Conservation (phyloP, 2,329 filamentous ascomycete species). For the Hymenoscyphus fructigenus region DNA sequence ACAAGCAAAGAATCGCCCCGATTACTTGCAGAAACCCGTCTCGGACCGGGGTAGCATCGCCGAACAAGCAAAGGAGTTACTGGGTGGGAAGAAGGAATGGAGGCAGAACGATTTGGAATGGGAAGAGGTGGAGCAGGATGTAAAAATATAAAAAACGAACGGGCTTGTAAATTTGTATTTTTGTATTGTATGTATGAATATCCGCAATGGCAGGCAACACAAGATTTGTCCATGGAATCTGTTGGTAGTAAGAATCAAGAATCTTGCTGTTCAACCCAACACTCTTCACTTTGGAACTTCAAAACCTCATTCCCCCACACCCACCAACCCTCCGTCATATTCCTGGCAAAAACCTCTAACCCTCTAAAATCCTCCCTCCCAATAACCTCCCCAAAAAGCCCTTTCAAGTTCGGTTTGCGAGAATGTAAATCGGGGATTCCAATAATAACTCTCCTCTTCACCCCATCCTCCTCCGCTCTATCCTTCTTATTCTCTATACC, state of each 20-base stretch:
- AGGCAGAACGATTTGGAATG: slow-evolving; percentile 36
- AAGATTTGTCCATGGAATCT: no score
- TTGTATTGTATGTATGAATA: slow-evolving; percentile 30
- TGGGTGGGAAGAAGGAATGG: slow-evolving; percentile 63
- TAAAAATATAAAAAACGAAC: slow-evolving; percentile 25
- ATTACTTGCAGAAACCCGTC: slow-evolving; percentile 33
- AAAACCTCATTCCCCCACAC: slow-evolving; percentile 74
- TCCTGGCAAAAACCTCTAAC: slow-evolving; percentile 76
- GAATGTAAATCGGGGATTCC: slow-evolving; percentile 76
- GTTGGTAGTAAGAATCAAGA: slow-evolving; percentile 21
- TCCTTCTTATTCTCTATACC: slow-evolving; percentile 2
- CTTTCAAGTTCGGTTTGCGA: slow-evolving; percentile 70
- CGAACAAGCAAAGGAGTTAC: slow-evolving; percentile 61
- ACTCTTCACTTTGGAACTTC: slow-evolving; percentile 61
- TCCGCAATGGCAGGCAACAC: not conserved
- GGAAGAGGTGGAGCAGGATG: slow-evolving; percentile 35
- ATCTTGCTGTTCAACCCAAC: slow-evolving; percentile 39
- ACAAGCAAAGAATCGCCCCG: slow-evolving; percentile 35
- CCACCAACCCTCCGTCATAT: slow-evolving; percentile 74
- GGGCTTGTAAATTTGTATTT: not conserved
- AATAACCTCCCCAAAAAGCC: slow-evolving; percentile 57
- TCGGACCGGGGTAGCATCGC: slow-evolving; percentile 47
- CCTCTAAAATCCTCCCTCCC: slow-evolving; percentile 49
- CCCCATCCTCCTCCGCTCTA: slow-evolving; percentile 4
- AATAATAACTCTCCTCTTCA: slow-evolving; percentile 58